A percentile compares a stretch with the other conserved stretches of the same genome.
Evolutionary conservation across 2,329 filamentous ascomycete species (phyloP).

Genomic region (Zasmidium citrigriseum): DNA sequence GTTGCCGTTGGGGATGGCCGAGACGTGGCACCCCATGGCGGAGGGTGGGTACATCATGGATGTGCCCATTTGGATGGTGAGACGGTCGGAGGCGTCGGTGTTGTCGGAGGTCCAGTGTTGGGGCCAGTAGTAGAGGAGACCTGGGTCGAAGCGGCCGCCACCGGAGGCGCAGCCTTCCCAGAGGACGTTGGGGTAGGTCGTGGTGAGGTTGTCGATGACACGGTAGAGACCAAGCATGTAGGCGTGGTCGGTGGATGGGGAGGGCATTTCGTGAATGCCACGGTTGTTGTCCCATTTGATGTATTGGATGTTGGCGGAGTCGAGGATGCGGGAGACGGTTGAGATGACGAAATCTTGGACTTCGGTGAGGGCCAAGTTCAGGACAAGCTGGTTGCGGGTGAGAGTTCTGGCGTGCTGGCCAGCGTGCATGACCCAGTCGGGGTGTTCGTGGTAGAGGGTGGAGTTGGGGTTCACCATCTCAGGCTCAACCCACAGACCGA

Average conservation of each 20-base stretch:
- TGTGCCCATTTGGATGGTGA: conserved; percentile 65
- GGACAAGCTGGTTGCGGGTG: conserved; percentile 60
- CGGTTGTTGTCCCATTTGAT: conserved; percentile 70
- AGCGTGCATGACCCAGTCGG: conserved; percentile 64
- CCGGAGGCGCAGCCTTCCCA: conserved; percentile 69
- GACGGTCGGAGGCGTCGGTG: conserved; percentile 62
- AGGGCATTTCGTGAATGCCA: conserved; percentile 61
- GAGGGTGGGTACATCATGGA: conserved; percentile 64
- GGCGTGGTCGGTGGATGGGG: conserved; percentile 55
- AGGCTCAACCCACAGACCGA: conserved; percentile 68
- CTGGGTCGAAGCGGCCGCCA: conserved; percentile 65
- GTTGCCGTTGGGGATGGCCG: conserved; percentile 60
- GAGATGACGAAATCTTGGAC: conserved; percentile 65
- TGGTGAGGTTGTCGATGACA: conserved; percentile 62
- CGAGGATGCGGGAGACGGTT: conserved; percentile 56
- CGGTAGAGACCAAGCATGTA: conserved; percentile 67
- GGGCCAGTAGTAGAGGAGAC: conserved; percentile 64
- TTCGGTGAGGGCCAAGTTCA: conserved; percentile 62
- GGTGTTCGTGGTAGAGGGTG: conserved; percentile 61
- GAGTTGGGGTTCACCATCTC: conserved; percentile 69
- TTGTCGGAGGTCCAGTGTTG: conserved; percentile 68
- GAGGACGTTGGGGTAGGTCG: conserved; percentile 61
- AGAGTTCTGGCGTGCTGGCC: conserved; percentile 59
- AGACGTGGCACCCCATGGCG: conserved; percentile 67
- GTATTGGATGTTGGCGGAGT: conserved; percentile 57